phyloP scores from a whole-genome alignment of 2,329 filamentous ascomycete genomes.

The Sodiomyces alkalinus region DNA sequence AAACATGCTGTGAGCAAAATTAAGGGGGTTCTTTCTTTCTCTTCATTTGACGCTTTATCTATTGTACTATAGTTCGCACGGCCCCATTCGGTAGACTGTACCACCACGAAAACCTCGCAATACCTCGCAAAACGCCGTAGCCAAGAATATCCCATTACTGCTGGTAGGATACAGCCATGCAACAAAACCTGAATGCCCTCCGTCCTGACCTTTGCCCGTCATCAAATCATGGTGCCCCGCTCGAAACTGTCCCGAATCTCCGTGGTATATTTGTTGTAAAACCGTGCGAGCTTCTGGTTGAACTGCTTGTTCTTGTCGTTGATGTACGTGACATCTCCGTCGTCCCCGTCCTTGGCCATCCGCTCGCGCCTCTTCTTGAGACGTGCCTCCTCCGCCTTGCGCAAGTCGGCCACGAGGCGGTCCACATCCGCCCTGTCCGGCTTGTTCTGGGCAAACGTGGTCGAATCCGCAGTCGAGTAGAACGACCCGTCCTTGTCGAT shows the following conservation, averaged over 20 bases:
- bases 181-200: too few relatives aligned
- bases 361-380: conserved; percentile 77
- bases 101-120: too few relatives aligned
- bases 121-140: too few relatives aligned
- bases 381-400: conserved; percentile 74
- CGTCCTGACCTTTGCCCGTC: too few relatives aligned
- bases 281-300: conserved; percentile 89
- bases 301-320: conserved; percentile 99
- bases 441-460: conserved; percentile 68
- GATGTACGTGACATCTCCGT: conserved; percentile 92
- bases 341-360: conserved; percentile 63
- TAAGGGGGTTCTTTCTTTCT: too few relatives aligned
- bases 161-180: too few relatives aligned
- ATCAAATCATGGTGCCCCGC: conserved; percentile 89
- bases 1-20: conserved; percentile 61
- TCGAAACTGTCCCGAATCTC: conserved; percentile 98
- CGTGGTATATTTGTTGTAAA: conserved; percentile 97
- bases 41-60: conserved; percentile 6
- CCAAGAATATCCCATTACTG: too few relatives aligned
- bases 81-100: too few relatives aligned
- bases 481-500: conserved; percentile 85
- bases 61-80: too few relatives aligned
- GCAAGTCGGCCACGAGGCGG: conserved; percentile 69
- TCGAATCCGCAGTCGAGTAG: conserved; percentile 76
- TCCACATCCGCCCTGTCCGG: conserved; percentile 81